Evolutionary conservation across 257 asterid genomes (phyloP).

Genomic region (Solanum pennellii): DNA sequence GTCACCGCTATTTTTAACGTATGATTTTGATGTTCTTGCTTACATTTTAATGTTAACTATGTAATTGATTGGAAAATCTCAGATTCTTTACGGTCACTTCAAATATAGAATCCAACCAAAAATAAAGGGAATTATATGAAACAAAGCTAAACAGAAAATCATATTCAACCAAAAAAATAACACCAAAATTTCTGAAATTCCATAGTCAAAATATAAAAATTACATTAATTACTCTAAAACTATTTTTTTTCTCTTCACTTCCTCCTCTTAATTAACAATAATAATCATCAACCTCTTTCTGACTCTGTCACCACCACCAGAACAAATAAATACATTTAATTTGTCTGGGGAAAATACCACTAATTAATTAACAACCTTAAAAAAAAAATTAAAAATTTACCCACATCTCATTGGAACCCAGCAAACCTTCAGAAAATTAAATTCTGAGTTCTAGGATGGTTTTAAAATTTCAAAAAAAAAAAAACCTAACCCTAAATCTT

Average conservation of each 20-base stretch:
- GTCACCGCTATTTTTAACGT: fast-evolving
- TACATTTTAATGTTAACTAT: not conserved
- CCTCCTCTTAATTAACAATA: no score
- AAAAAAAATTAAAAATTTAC: not conserved
- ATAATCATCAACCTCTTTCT: not conserved
- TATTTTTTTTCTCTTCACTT: not conserved
- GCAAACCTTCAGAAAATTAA: not conserved
- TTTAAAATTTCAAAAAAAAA: not conserved
- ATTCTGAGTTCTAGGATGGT: constrained; percentile 11
- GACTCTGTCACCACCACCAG: not conserved
- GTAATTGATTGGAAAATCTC: not conserved
- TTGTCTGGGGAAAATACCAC: not conserved
- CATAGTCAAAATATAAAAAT: not conserved
- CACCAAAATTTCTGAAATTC: not conserved
- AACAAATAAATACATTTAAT: not conserved
- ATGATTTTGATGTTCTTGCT: not conserved
- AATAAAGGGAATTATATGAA: not conserved
- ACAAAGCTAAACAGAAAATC: not conserved
- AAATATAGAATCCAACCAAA: not conserved
- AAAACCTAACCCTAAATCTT: not conserved
- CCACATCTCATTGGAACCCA: constrained; percentile 11
- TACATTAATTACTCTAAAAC: not conserved
- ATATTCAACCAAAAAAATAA: not conserved
- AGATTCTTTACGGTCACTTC: not conserved
- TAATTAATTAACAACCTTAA: not conserved